Conservation (phyloP, 202 grass and related monocot species). For the Carex sylvatica region DNA sequence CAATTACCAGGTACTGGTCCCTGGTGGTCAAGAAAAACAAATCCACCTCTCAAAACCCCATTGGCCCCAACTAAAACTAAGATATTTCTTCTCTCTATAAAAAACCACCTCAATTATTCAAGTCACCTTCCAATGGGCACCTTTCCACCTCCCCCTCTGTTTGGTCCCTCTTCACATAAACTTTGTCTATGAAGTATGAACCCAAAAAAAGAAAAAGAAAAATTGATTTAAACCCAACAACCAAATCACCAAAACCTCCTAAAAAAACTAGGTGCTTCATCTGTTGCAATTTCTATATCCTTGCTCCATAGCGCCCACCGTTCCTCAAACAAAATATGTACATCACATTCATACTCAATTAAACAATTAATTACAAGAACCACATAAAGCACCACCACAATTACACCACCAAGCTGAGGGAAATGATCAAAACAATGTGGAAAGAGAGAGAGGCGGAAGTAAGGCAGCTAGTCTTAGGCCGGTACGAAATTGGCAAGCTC, state of each 20-base stretch:
- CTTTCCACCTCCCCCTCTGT: background rate
- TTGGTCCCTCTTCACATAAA: background rate
- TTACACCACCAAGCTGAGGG: background rate
- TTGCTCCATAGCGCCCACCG: slow-evolving; percentile 14
- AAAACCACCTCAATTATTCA: slow-evolving; percentile 18
- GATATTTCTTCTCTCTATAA: background rate
- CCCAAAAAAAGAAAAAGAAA: background rate
- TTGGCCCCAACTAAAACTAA: background rate
- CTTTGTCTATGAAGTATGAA: background rate
- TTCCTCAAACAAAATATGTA: slow-evolving; percentile 17
- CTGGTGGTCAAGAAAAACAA: background rate
- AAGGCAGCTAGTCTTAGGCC: slow-evolving; percentile 54
- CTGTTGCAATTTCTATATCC: background rate
- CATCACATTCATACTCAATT: background rate
- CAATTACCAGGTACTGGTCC: background rate
- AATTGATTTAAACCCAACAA: background rate
- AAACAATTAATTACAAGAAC: background rate
- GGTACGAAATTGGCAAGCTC: slow-evolving; percentile 78
- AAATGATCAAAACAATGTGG: slow-evolving; percentile 9
- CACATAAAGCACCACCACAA: background rate
- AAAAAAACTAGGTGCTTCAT: slow-evolving; percentile 11
- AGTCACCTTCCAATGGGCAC: slow-evolving; percentile 21
- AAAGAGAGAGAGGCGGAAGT: slow-evolving; percentile 24
- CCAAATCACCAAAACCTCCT: background rate
- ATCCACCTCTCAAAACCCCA: background rate